Evolutionary conservation across 805 yeast genomes (phyloP).

Genomic region (Kodamaea laetipori): DNA sequence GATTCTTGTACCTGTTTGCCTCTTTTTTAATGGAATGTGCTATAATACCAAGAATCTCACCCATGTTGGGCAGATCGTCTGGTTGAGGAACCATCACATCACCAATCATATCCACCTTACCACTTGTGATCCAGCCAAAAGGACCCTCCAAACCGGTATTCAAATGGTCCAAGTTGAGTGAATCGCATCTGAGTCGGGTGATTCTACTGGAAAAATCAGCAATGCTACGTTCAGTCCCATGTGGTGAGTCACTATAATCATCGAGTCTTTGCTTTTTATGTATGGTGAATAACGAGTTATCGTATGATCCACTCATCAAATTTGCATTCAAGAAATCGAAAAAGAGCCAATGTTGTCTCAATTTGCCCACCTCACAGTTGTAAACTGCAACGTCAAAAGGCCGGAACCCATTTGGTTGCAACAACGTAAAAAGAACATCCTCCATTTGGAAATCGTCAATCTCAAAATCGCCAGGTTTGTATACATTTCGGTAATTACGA

Average conservation of each 20-base stretch:
- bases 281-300: slow-evolving; percentile 88
- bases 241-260: slow-evolving; percentile 34
- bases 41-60: slow-evolving; percentile 52
- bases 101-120: slow-evolving; percentile 91
- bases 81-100: slow-evolving; percentile 82
- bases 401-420: slow-evolving; percentile 78
- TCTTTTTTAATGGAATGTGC: slow-evolving; percentile 51
- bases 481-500: slow-evolving; percentile 69
- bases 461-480: slow-evolving; percentile 90
- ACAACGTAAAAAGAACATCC: slow-evolving; percentile 79
- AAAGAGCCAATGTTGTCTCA: slow-evolving; percentile 92
- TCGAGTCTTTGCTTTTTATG: slow-evolving; percentile 70
- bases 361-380: slow-evolving; percentile 73
- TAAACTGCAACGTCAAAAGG: slow-evolving; percentile 88
- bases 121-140: slow-evolving; percentile 94
- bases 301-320: slow-evolving; percentile 87
- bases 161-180: slow-evolving; percentile 82
- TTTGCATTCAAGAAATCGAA: slow-evolving; percentile 85
- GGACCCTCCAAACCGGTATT: slow-evolving; percentile 92
- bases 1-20: slow-evolving; percentile 45
- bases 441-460: slow-evolving; percentile 79
- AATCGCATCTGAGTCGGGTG: slow-evolving; percentile 81
- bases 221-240: slow-evolving; percentile 10
- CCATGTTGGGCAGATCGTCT: slow-evolving; percentile 48
- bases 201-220: slow-evolving; percentile 40